Evolutionary conservation across 129 eudicot species (phyloP).

Genomic region (Lactuca saligna): DNA sequence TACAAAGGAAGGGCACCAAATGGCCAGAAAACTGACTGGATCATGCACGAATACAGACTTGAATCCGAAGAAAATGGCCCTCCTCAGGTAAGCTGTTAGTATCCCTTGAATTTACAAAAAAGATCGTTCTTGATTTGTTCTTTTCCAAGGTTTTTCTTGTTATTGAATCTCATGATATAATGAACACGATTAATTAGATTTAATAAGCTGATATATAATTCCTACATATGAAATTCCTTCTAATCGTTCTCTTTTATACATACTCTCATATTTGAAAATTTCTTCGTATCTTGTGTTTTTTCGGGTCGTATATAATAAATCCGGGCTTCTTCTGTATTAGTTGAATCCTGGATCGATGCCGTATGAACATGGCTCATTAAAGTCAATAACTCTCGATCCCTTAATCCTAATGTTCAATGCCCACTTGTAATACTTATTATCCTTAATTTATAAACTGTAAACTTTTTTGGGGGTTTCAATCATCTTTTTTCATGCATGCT

Average conservation of each 20-base stretch:
- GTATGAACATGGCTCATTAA: constrained; percentile 10
- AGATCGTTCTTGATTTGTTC: neutral
- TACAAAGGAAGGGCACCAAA: constrained; percentile 96
- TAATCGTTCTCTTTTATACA: neutral
- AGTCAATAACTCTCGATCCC: neutral
- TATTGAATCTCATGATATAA: constrained; percentile 4
- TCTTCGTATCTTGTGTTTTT: neutral
- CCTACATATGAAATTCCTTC: no score
- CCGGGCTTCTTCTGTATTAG: neutral
- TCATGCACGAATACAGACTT: constrained; percentile 93
- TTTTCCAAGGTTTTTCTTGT: neutral
- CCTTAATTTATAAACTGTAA: neutral
- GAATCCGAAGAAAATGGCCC: constrained; percentile 84
- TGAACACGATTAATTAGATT: neutral
- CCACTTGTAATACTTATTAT: neutral
- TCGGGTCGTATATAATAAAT: neutral
- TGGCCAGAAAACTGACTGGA: constrained; percentile 92
- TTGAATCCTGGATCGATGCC: neutral
- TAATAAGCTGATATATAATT: no score
- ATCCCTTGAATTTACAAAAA: neutral
- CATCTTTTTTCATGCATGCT: constrained; percentile 39
- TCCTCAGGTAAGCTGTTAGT: constrained; percentile 61
- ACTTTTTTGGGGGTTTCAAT: constrained; percentile 20
- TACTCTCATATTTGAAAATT: constrained; percentile 5
- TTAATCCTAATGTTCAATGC: neutral